Evolutionary conservation across 2,329 filamentous ascomycete species (phyloP).

Genomic region (Xylaria sp.): DNA sequence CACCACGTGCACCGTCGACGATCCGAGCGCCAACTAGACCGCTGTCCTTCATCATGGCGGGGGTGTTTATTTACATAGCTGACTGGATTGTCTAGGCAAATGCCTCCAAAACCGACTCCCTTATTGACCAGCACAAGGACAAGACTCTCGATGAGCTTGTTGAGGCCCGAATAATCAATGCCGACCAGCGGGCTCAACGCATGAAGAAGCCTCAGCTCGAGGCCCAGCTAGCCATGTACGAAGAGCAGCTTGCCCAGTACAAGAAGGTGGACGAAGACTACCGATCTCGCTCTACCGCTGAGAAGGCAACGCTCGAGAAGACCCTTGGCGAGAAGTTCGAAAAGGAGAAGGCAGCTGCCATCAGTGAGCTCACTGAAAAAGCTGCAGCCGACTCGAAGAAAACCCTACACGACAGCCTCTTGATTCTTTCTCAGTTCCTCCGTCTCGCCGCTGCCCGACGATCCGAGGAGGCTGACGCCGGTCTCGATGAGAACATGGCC

Average conservation of each 20-base stretch:
- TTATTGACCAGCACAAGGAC: slow-evolving; percentile 63
- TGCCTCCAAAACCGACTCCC: slow-evolving; percentile 64
- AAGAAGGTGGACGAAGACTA: slow-evolving; percentile 72
- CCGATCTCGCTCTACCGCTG: slow-evolving; percentile 52
- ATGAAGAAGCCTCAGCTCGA: slow-evolving; percentile 71
- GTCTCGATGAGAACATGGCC: slow-evolving; percentile 68
- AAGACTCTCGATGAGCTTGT: slow-evolving; percentile 71
- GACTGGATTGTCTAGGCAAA: slow-evolving; percentile 47
- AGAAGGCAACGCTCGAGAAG: slow-evolving; percentile 58
- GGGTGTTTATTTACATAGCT: slow-evolving; percentile 12
- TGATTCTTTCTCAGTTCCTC: slow-evolving; percentile 73
- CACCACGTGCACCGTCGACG: slow-evolving; percentile 7
- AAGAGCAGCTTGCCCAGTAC: slow-evolving; percentile 69
- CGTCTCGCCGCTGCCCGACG: slow-evolving; percentile 72
- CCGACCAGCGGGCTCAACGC: slow-evolving; percentile 71
- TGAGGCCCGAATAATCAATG: slow-evolving; percentile 66
- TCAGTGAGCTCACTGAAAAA: slow-evolving; percentile 51
- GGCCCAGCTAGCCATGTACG: slow-evolving; percentile 61
- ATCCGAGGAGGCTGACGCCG: slow-evolving; percentile 60
- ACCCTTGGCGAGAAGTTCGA: slow-evolving; percentile 46
- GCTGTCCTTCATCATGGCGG: neutral
- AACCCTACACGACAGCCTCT: slow-evolving; percentile 57
- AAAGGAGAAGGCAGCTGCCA: slow-evolving; percentile 50
- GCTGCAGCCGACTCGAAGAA: slow-evolving; percentile 49
- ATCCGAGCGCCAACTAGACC: neutral